These are phyloP conservation scores for Arxiozyma slooffiae DNA, from an alignment of 1,139 yeast species.

Conservation along the genomic window DNA sequence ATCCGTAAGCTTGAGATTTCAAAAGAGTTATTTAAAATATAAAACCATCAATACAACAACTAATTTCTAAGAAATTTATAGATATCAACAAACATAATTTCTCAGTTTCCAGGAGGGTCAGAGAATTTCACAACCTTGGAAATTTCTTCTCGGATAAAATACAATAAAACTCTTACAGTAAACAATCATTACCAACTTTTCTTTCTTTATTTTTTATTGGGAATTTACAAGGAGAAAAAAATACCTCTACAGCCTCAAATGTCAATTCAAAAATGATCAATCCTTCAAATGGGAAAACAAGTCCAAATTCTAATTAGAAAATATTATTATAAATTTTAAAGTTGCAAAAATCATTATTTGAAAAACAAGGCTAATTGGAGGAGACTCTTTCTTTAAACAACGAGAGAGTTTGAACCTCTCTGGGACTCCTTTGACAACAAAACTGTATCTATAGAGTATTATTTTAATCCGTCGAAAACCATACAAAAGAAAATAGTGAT, in stretches of 20 bases:
- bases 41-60: too few species aligned
- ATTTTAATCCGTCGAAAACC: background rate
- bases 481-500: background rate
- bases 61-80: too few species aligned
- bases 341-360: too few species aligned
- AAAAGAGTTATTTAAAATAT: too few species aligned
- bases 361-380: background rate
- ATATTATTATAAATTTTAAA: too few species aligned
- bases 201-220: too few species aligned
- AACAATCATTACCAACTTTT: background rate
- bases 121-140: too few species aligned
- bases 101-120: too few species aligned
- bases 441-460: background rate
- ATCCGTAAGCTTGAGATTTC: too few species aligned
- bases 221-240: background rate
- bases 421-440: background rate
- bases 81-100: too few species aligned
- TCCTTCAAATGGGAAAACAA: background rate
- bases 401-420: background rate
- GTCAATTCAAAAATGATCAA: background rate
- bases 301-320: background rate
- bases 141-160: too few species aligned
- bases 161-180: background rate
- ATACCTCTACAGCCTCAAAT: background rate
- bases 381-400: too few species aligned